Conservation (phyloP, 768 basidiomycete species). For the Glaciozyma antarctica region DNA sequence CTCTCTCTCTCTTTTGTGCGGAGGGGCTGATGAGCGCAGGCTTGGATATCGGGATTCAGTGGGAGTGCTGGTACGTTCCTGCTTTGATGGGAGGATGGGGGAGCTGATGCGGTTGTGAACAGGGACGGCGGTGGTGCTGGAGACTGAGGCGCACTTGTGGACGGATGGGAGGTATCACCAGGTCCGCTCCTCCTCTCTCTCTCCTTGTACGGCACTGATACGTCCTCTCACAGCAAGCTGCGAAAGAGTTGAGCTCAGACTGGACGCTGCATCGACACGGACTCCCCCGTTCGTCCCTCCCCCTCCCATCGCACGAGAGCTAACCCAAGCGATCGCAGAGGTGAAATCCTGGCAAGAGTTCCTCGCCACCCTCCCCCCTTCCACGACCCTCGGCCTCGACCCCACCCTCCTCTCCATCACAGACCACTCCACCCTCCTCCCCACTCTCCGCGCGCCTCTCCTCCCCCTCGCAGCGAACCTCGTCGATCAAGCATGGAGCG, state of each 20-base stretch:
- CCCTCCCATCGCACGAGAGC: slow-evolving; percentile 15
- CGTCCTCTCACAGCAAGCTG: slow-evolving; percentile 59
- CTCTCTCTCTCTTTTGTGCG: no score
- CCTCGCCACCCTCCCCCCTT: slow-evolving; percentile 55
- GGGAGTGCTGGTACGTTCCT: slow-evolving; percentile 67
- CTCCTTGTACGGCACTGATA: background rate
- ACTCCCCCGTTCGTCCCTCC: slow-evolving; percentile 51
- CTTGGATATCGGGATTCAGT: slow-evolving; percentile 81
- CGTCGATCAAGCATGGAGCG: slow-evolving; percentile 68
- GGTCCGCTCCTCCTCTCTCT: background rate
- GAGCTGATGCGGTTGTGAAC: background rate
- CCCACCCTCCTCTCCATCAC: slow-evolving; percentile 61
- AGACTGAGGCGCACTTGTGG: slow-evolving; percentile 65
- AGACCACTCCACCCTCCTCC: slow-evolving; percentile 57
- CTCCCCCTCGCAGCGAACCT: slow-evolving; percentile 61
- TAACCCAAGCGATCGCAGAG: slow-evolving; percentile 44
- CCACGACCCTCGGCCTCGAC: slow-evolving; percentile 70
- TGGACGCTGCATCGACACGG: slow-evolving; percentile 95
- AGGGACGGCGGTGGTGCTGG: slow-evolving; percentile 71
- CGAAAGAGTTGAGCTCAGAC: slow-evolving; percentile 74
- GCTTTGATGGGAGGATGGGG: background rate
- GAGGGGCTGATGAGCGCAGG: no score
- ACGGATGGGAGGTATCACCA: slow-evolving; percentile 88
- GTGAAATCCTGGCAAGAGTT: slow-evolving; percentile 88
- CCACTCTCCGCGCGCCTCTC: slow-evolving; percentile 58